Conservation (phyloP, 176 grass and related monocot genomes). For the Lolium perenne region DNA sequence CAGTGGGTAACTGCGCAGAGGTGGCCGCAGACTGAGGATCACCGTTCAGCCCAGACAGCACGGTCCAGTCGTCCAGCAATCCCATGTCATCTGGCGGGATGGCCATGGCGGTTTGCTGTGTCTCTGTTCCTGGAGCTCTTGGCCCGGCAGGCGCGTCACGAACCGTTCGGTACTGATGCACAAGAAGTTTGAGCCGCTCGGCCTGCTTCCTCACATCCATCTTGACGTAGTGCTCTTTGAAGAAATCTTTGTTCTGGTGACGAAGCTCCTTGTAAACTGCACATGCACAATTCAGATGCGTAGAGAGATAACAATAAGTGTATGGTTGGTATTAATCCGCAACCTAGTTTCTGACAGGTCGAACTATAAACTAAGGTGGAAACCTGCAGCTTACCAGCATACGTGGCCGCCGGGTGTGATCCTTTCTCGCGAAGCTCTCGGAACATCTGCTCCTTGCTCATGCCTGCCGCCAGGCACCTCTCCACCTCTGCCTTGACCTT, state of each 20-base stretch:
- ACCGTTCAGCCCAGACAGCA: background rate
- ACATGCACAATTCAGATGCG: background rate
- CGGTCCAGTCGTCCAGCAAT: background rate
- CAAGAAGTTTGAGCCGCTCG: background rate
- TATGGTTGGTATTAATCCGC: background rate
- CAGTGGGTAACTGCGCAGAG: background rate
- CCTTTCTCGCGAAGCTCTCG: slow-evolving; percentile 8
- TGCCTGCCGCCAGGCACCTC: slow-evolving; percentile 23
- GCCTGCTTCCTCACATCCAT: slow-evolving; percentile 2
- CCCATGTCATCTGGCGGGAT: background rate
- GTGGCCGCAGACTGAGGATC: background rate
- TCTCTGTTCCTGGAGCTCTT: background rate
- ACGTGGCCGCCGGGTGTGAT: background rate
- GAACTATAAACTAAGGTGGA: background rate
- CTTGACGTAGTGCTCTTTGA: slow-evolving; percentile 17
- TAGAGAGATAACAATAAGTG: background rate
- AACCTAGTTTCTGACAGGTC: background rate
- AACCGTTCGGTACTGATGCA: background rate
- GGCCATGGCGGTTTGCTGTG: background rate
- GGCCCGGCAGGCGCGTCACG: background rate
- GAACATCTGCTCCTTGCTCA: slow-evolving; percentile 32
- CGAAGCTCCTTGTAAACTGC: slow-evolving; percentile 29
- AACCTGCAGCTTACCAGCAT: slow-evolving; percentile 11
- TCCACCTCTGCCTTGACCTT: slow-evolving; percentile 29
- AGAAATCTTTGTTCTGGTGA: slow-evolving; percentile 7